phyloP scores from a whole-genome alignment of 129 eudicot species.

The Flaveria brownii region DNA sequence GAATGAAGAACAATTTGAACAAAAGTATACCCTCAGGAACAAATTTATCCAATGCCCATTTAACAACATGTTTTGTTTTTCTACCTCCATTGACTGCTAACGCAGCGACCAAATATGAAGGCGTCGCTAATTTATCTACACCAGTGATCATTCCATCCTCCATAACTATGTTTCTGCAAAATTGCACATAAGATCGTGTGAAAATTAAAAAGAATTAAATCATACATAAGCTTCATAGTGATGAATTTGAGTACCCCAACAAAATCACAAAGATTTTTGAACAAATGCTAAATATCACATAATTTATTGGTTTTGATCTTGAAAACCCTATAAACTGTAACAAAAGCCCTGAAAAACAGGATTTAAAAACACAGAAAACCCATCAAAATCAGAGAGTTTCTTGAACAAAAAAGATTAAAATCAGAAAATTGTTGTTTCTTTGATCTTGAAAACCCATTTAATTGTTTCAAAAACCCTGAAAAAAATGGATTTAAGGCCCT shows the following conservation, averaged over 20 bases:
- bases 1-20: slow-evolving; percentile 70
- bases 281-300: background rate
- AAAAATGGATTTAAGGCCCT: background rate
- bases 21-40: slow-evolving; percentile 57
- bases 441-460: slow-evolving; percentile 12
- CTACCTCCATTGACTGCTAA: slow-evolving; percentile 66
- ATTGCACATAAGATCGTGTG: background rate
- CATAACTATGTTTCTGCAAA: slow-evolving; percentile 41
- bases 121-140: slow-evolving; percentile 31
- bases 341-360: background rate
- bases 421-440: background rate
- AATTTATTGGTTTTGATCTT: slow-evolving; percentile 1
- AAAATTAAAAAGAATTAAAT: no score
- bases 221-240: no score
- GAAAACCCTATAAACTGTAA: background rate
- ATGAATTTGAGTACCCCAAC: background rate
- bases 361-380: background rate
- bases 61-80: slow-evolving; percentile 58
- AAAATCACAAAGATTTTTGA: slow-evolving; percentile 11
- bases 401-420: slow-evolving; percentile 15
- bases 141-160: slow-evolving; percentile 36
- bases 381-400: background rate
- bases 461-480: background rate
- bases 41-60: slow-evolving; percentile 90
- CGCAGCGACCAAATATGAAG: slow-evolving; percentile 46